Percentiles rank a stretch among this genome's conserved stretches.
Evolutionary conservation across 805 yeast genomes (phyloP).

Genomic region (Myxozyma neotropica): DNA sequence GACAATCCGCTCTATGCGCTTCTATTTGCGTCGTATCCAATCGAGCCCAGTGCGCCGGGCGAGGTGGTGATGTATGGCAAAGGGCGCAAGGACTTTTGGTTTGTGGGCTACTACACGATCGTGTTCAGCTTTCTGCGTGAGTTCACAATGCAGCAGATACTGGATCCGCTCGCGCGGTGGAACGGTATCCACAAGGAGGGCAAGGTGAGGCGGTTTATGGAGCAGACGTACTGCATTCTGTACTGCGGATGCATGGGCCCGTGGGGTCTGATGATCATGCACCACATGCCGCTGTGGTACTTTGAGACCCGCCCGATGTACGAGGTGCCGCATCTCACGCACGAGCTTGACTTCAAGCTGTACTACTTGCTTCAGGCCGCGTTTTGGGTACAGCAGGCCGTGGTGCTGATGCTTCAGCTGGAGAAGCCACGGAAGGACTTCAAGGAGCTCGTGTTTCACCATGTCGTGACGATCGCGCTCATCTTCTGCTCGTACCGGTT

Average conservation of each 20-base stretch:
- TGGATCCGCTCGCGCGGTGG: slow-evolving; percentile 67
- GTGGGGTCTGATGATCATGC: slow-evolving; percentile 87
- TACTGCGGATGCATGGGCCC: slow-evolving; percentile 85
- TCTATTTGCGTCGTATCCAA: slow-evolving; percentile 30
- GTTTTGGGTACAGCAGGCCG: slow-evolving; percentile 96
- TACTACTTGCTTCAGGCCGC: slow-evolving; percentile 93
- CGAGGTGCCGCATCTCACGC: slow-evolving; percentile 74
- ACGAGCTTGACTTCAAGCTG: slow-evolving; percentile 68
- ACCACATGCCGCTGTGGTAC: slow-evolving; percentile 79
- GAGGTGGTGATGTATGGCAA: slow-evolving; percentile 63
- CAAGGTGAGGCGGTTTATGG: slow-evolving; percentile 82
- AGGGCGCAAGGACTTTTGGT: slow-evolving; percentile 79
- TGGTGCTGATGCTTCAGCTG: slow-evolving; percentile 75
- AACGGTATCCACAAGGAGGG: slow-evolving; percentile 55
- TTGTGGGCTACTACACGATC: slow-evolving; percentile 77
- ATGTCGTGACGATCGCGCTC: slow-evolving; percentile 83
- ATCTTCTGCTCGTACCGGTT: slow-evolving; percentile 87
- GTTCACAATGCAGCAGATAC: slow-evolving; percentile 79
- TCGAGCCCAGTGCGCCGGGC: slow-evolving; percentile 42
- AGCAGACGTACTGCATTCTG: slow-evolving; percentile 82
- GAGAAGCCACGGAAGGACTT: slow-evolving; percentile 96
- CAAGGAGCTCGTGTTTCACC: slow-evolving; percentile 88
- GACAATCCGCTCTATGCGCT: slow-evolving; percentile 25
- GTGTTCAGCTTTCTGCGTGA: slow-evolving; percentile 91
- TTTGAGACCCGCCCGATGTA: slow-evolving; percentile 85